phyloP scores from a whole-genome alignment of 495 filamentous ascomycete genomes.

The Thermothielavioides terrestris region DNA sequence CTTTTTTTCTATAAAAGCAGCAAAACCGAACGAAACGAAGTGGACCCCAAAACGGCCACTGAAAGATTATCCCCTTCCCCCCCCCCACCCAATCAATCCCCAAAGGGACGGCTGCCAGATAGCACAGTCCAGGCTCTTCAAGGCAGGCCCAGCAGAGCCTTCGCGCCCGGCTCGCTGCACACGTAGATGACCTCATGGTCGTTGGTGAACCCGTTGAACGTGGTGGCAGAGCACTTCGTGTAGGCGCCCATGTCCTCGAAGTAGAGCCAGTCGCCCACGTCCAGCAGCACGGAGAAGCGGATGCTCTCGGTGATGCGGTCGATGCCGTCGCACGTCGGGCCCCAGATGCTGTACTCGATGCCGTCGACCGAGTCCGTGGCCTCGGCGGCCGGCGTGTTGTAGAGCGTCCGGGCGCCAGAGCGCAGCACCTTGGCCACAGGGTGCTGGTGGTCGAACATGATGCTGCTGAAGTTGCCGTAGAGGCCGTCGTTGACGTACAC shows the following conservation, averaged over 20 bases:
- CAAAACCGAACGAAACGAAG: background rate
- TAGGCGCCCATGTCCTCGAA: constrained; percentile 99
- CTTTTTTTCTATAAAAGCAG: background rate
- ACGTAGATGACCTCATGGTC: constrained; percentile 89
- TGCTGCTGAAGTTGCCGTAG: constrained; percentile 97
- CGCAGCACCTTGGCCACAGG: constrained; percentile 75
- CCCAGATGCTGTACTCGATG: constrained; percentile 89
- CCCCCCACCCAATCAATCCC: background rate
- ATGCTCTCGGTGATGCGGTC: constrained; percentile 80
- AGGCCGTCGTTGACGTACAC: constrained; percentile 93
- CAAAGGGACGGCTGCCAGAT: background rate
- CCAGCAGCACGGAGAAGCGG: constrained; percentile 59
- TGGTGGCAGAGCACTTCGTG: constrained; percentile 91
- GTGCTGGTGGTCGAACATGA: constrained; percentile 98
- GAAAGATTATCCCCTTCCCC: background rate
- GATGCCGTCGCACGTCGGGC: constrained; percentile 94
- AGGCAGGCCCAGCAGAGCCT: constrained; percentile 53
- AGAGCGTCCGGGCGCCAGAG: constrained; percentile 44
- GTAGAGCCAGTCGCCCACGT: constrained; percentile 95
- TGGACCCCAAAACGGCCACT: too few species aligned
- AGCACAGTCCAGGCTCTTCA: background rate
- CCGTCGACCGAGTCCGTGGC: constrained; percentile 23
- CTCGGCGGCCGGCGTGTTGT: constrained; percentile 34
- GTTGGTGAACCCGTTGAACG: constrained; percentile 97
- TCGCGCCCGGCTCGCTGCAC: constrained; percentile 81